A percentile compares a stretch with the other conserved stretches of the same genome.
phyloP scores from a whole-genome alignment of 2,329 filamentous ascomycete species.

The Cercospora brassicicola region DNA sequence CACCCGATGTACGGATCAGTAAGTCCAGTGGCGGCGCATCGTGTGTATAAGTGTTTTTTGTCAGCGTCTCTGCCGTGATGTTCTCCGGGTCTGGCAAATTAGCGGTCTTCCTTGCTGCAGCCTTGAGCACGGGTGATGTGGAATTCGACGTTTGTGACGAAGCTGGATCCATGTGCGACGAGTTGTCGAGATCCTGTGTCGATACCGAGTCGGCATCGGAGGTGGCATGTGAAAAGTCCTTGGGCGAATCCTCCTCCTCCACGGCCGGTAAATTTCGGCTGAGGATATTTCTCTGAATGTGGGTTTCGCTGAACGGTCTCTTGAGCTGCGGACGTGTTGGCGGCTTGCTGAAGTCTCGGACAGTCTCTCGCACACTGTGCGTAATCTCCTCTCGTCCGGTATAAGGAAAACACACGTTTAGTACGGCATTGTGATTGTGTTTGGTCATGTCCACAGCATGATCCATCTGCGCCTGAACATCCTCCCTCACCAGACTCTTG shows the following conservation, averaged over 20 bases:
- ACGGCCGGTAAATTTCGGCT: constrained; percentile 46
- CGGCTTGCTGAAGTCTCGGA: constrained; percentile 79
- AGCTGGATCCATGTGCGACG: constrained; percentile 40
- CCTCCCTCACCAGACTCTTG: constrained; percentile 75
- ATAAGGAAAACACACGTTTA: constrained; percentile 98
- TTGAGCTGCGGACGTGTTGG: constrained; percentile 41
- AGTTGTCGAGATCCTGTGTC: constrained; percentile 32
- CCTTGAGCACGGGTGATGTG: constrained; percentile 43
- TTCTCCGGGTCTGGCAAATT: constrained; percentile 72
- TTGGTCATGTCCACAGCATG: constrained; percentile 82
- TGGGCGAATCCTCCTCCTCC: constrained; percentile 33
- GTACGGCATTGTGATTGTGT: constrained; percentile 71
- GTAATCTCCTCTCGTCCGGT: constrained; percentile 96
- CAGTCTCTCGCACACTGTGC: constrained; percentile 80
- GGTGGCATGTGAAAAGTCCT: constrained; percentile 15
- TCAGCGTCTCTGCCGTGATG: constrained; percentile 80
- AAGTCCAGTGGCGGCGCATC: constrained; percentile 85
- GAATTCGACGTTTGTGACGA: constrained; percentile 43
- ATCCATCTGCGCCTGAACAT: constrained; percentile 86
- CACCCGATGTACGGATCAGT: constrained; percentile 87
- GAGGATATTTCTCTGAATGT: constrained; percentile 82
- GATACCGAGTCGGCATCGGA: constrained; percentile 32
- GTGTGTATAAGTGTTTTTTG: constrained; percentile 83
- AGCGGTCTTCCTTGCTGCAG: constrained; percentile 21
- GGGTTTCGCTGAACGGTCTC: constrained; percentile 80